phyloP scores from a whole-genome alignment of 1,284 basidiomycete species.

The Tylopilus sp. region DNA sequence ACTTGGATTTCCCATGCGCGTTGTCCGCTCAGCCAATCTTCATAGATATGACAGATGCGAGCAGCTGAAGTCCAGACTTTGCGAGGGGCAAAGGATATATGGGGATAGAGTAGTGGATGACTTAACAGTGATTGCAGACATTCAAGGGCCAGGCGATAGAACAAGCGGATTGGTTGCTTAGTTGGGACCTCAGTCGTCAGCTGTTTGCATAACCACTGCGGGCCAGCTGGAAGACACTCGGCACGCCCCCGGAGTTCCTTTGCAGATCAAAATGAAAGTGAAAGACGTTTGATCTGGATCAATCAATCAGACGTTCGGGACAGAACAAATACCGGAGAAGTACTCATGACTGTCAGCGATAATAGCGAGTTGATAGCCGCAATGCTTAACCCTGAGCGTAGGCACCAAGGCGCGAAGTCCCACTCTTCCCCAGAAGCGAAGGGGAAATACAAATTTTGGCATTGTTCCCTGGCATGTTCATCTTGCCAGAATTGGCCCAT shows the following conservation, averaged over 20 bases:
- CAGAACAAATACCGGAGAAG: too few species aligned
- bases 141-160: not conserved
- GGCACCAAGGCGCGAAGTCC: not conserved
- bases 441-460: not conserved
- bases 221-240: not conserved
- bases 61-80: conserved; percentile 8
- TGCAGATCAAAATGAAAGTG: not conserved
- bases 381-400: not conserved
- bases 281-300: not conserved
- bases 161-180: conserved; percentile 2
- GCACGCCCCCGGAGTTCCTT: not conserved
- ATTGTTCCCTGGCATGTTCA: not conserved
- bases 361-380: not conserved
- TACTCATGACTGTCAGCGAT: not conserved
- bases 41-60: too few species aligned
- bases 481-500: conserved; percentile 4
- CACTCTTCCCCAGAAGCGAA: conserved; percentile 2
- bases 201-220: not conserved
- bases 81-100: not conserved
- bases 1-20: not conserved
- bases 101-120: not conserved
- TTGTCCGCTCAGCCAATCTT: not conserved
- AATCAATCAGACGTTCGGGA: too few species aligned
- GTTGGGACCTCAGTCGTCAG: not conserved
- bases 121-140: conserved; percentile 10